Percentiles rank a stretch among this genome's conserved stretches.
phyloP scores from a whole-genome alignment of 2,329 filamentous ascomycete species.

The Monosporascus cannonballus region DNA sequence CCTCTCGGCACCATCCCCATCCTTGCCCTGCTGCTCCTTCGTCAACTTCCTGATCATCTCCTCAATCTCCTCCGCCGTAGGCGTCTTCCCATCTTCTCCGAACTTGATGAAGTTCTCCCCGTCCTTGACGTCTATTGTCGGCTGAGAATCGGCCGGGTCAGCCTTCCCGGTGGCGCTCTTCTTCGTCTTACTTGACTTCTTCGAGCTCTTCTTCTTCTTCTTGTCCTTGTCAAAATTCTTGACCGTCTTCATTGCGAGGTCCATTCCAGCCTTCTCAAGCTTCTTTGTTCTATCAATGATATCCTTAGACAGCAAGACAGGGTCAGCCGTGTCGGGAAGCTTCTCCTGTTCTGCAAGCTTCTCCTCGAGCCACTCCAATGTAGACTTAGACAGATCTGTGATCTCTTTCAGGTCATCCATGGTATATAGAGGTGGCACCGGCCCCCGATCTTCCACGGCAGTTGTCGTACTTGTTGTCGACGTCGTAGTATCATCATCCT shows the following conservation, averaged over 20 bases:
- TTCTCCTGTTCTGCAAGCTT: conserved; percentile 65
- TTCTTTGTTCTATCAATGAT: conserved; percentile 62
- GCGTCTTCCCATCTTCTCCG: conserved; percentile 36
- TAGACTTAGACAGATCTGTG: conserved; percentile 54
- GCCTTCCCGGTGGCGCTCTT: conserved; percentile 31
- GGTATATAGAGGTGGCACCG: conserved; percentile 62
- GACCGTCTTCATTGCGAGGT: conserved; percentile 65
- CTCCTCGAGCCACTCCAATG: conserved; percentile 68
- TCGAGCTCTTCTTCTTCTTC: conserved; percentile 31
- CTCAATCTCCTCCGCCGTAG: conserved; percentile 43
- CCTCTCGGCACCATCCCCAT: conserved; percentile 16
- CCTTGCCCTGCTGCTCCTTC: conserved; percentile 22
- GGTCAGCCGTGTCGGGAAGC: conserved; percentile 65
- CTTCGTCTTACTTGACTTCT: conserved; percentile 38
- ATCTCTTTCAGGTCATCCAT: conserved; percentile 64
- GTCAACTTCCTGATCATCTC: conserved; percentile 45
- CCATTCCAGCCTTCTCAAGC: conserved; percentile 63
- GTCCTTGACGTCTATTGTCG: conserved; percentile 35
- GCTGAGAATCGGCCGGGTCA: conserved; percentile 25
- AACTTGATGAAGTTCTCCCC: conserved; percentile 29
- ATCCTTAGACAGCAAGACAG: conserved; percentile 67
- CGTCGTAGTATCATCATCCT: conserved; percentile 54
- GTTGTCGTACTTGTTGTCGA: conserved; percentile 31
- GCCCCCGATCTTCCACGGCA: conserved; percentile 43
- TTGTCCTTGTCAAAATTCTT: conserved; percentile 45